These are phyloP conservation scores for Straminergon stramineum DNA, from an alignment of 225 moss, liverwort and hornwort species.

Conservation along the genomic window DNA sequence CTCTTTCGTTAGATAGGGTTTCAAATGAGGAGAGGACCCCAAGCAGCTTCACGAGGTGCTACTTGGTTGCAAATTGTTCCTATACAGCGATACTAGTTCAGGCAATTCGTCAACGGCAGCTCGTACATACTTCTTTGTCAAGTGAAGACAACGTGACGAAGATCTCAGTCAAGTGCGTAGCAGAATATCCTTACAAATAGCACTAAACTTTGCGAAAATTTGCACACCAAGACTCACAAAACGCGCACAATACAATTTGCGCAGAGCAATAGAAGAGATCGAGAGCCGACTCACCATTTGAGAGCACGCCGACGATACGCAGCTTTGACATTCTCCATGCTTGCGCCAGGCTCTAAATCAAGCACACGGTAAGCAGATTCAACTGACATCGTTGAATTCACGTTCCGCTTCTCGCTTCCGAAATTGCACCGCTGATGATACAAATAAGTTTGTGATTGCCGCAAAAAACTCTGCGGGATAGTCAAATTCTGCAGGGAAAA, in stretches of 20 bases:
- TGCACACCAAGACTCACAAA: not conserved
- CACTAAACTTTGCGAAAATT: not conserved
- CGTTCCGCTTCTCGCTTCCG: constrained; percentile 5
- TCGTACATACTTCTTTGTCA: not conserved
- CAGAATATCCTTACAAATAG: not conserved
- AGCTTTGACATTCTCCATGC: constrained; percentile 73
- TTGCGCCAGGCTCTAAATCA: constrained; percentile 60
- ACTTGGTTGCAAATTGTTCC: not conserved
- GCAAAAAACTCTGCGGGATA: constrained; percentile 7
- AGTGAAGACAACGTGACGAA: not conserved
- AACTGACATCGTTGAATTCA: constrained; percentile 27
- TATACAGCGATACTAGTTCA: not conserved
- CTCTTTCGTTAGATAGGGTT: constrained; percentile 2
- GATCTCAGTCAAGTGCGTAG: not conserved
- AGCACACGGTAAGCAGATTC: constrained; percentile 68
- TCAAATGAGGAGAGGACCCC: not conserved
- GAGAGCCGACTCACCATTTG: constrained; percentile 43
- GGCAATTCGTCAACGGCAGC: not conserved
- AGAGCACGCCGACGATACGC: constrained; percentile 87
- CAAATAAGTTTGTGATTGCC: not conserved
- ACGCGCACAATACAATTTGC: not conserved
- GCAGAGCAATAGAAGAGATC: not conserved
- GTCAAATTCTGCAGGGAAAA: not conserved
- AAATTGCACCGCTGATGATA: constrained; percentile 20
- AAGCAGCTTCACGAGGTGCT: not conserved